Base-by-base conservation (phyloP, 2,329 filamentous ascomycete species). In the Colletotrichum sp. region DNA sequence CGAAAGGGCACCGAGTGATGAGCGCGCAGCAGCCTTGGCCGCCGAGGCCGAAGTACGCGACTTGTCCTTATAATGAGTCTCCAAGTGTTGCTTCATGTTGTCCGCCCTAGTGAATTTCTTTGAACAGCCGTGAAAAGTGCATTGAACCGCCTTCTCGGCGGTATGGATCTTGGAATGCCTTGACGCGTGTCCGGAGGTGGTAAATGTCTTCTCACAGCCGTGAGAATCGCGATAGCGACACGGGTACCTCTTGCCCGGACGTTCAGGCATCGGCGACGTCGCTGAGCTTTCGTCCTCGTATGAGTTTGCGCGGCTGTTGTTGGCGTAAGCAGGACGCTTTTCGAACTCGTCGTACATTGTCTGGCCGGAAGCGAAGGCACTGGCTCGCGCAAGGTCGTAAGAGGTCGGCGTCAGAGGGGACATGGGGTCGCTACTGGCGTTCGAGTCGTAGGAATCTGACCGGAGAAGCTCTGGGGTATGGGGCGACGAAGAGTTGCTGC, bases 1-100 rank as follows among this genome's bases (percentile, higher is more conserved):
- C 5, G 82, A 80, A 2, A 78, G 63, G 15, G 55, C 77, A 15
- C 77, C 77, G 6, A 78, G 32, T 24, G 81, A 79, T 8, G 80
- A 80, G 48, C 79, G 80, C 73, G 84, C 82, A 12, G 83, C 79
- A 15, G 72, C 62, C 59, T 78, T 78, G 15, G 66, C 60, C n/a
- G 66, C 60, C 5, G 77, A 77, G n/a, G 81, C 80, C 3, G 86
- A 85, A 4, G 86, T 84, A 32, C 89, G 87, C 36, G 85, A 86
- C 85, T 90, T 91, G 78, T 92, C 90, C 84, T 92, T 93, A 84
- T 91, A 93, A 83, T 96, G 94, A 1, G 94, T 96, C 80, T 95
- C 91, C 34, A 95, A 89, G 81, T 96, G 94, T 85, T 96, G 94
- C 88, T 95, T 95, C 94, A 96, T 96, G 87, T 96, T 96, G 88